A percentile compares a stretch with the other conserved stretches of the same genome.
phyloP scores from a whole-genome alignment of 345 rosid species.

The Ceriops tagal region DNA sequence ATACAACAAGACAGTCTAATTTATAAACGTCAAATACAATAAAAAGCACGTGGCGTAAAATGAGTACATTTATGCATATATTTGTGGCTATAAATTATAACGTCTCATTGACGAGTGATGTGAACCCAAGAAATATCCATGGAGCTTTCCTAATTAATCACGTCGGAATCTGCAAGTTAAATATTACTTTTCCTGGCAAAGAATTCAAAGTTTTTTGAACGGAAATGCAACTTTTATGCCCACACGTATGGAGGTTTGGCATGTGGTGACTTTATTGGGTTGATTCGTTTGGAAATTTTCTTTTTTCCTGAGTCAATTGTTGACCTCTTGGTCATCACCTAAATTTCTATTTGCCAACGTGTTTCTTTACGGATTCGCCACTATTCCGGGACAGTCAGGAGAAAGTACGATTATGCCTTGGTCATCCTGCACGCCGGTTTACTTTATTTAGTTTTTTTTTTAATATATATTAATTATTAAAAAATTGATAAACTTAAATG shows the following conservation, averaged over 20 bases:
- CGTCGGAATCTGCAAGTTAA: not conserved
- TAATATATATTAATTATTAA: too few relatives aligned
- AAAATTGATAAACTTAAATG: too few relatives aligned
- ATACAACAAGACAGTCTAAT: too few relatives aligned
- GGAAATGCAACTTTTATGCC: too few relatives aligned
- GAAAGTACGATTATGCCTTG: too few relatives aligned
- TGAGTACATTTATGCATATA: too few relatives aligned
- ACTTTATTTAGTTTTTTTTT: too few relatives aligned
- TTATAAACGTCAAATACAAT: too few relatives aligned
- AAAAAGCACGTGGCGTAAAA: too few relatives aligned
- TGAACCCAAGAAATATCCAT: not conserved
- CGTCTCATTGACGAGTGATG: not conserved
- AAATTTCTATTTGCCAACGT: not conserved
- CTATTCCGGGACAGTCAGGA: not conserved
- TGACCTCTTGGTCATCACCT: slow-evolving; percentile 12
- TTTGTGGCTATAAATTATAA: not conserved
- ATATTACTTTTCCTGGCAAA: not conserved
- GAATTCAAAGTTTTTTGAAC: not conserved
- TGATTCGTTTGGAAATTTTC: not conserved
- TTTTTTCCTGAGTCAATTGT: not conserved
- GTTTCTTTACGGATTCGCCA: not conserved
- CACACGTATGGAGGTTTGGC: slow-evolving; percentile 1
- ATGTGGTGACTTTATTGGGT: not conserved
- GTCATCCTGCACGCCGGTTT: too few relatives aligned
- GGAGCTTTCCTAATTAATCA: slow-evolving; percentile 14